A percentile compares a stretch with the other conserved stretches of the same genome.
phyloP scores from a whole-genome alignment of 1,284 basidiomycete species.

The Pseudozyma sp. region DNA sequence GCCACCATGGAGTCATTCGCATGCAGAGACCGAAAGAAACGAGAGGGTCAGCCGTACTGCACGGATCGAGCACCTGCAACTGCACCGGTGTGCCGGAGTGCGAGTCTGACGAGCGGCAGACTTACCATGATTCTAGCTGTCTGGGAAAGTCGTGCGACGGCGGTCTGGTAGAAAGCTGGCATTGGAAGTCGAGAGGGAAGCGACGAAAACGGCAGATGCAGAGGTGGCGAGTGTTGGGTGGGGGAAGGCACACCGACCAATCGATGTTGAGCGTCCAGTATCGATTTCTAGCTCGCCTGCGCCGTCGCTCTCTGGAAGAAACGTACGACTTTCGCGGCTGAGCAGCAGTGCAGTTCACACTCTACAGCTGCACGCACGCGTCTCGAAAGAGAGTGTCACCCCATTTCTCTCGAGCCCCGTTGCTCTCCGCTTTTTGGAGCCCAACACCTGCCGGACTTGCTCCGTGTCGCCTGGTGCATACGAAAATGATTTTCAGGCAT shows the following conservation, averaged over 20 bases:
- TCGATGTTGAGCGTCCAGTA: slow-evolving; percentile 10
- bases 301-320: slow-evolving; percentile 11
- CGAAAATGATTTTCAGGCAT: too few species aligned
- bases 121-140: slow-evolving; percentile 61
- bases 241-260: slow-evolving; percentile 20
- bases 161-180: slow-evolving; percentile 57
- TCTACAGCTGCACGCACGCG: slow-evolving; percentile 3
- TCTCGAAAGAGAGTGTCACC: not conserved
- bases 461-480: too few species aligned
- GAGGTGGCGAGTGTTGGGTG: slow-evolving; percentile 19
- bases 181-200: slow-evolving; percentile 30
- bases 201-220: not conserved
- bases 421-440: slow-evolving; percentile 1
- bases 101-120: slow-evolving; percentile 8
- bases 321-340: slow-evolving; percentile 26
- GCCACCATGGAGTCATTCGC: not conserved
- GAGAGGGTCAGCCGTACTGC: not conserved
- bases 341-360: not conserved
- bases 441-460: not conserved
- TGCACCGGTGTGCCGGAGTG: not conserved
- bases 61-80: not conserved
- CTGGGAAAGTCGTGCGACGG: slow-evolving; percentile 55
- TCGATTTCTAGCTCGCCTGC: slow-evolving; percentile 14
- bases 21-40: not conserved
- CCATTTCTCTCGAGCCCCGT: not conserved